Percentiles rank a stretch among this genome's conserved stretches.
Evolutionary conservation across 495 filamentous ascomycete species (phyloP).

Genomic region (Geoglossum glabrum): DNA sequence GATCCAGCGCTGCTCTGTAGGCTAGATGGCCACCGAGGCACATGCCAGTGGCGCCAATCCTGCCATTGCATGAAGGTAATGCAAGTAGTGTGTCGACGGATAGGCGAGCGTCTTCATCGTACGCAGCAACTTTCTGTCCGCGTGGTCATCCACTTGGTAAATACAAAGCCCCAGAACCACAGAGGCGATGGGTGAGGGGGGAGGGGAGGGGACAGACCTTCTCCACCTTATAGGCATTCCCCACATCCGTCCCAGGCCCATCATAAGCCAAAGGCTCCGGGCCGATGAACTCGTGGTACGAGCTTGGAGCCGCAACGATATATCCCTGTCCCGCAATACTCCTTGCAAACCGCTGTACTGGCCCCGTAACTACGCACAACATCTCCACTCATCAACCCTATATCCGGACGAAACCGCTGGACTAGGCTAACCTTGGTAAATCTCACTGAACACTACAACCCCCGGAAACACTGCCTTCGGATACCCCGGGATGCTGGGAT

Average conservation of each 20-base stretch:
- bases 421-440: conserved; percentile 63
- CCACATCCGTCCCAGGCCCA: conserved; percentile 66
- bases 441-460: conserved; percentile 82
- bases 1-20: conserved; percentile 63
- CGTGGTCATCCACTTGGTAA: neutral
- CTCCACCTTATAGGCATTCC: conserved; percentile 67
- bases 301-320: conserved; percentile 76
- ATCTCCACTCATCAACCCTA: neutral
- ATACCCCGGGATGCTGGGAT: conserved; percentile 66
- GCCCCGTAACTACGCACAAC: conserved; percentile 53
- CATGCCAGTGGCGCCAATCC: conserved; percentile 81
- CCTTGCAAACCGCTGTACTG: conserved; percentile 74
- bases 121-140: conserved; percentile 54
- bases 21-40: conserved; percentile 86
- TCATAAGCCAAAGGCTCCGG: conserved; percentile 75
- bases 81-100: conserved; percentile 55
- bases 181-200: neutral
- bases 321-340: conserved; percentile 90
- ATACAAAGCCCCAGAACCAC: neutral
- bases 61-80: conserved; percentile 64
- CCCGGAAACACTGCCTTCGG: conserved; percentile 81
- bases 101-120: conserved; percentile 67
- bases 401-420: neutral
- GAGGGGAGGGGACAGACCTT: conserved; percentile 30
- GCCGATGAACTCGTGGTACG: conserved; percentile 82